These are phyloP conservation scores for Poa pratensis DNA, from an alignment of 176 grass and related monocot genomes.

Conservation along the genomic window DNA sequence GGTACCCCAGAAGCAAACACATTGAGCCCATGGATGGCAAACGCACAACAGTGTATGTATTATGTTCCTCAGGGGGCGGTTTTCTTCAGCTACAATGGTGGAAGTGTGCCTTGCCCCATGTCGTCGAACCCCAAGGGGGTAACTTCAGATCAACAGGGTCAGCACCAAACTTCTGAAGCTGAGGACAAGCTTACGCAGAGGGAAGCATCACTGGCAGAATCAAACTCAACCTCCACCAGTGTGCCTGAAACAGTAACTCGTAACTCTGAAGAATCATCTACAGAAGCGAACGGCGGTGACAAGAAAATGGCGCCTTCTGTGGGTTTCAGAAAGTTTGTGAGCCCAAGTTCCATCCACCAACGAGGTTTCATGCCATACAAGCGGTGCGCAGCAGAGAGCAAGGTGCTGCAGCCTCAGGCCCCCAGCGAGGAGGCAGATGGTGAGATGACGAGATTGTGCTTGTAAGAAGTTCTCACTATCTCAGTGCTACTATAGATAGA, in stretches of 20 bases:
- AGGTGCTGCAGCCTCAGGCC: constrained; percentile 11
- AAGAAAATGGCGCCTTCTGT: constrained; percentile 28
- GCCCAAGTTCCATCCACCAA: background rate
- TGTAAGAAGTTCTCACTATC: constrained; percentile 35
- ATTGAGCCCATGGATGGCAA: constrained; percentile 44
- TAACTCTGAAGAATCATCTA: constrained; percentile 48
- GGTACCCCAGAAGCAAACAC: constrained; percentile 19
- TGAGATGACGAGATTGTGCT: constrained; percentile 70
- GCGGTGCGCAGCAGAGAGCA: constrained; percentile 46
- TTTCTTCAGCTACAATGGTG: constrained; percentile 47
- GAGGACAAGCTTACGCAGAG: constrained; percentile 20
- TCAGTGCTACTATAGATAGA: background rate
- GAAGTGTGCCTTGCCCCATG: constrained; percentile 22
- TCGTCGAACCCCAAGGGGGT: constrained; percentile 28
- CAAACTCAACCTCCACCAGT: constrained; percentile 42
- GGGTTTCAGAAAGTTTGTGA: constrained; percentile 37
- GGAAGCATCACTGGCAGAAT: constrained; percentile 55
- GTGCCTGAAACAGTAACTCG: constrained; percentile 28
- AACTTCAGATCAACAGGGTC: constrained; percentile 15
- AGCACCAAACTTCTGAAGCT: constrained; percentile 27
- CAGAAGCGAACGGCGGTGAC: background rate
- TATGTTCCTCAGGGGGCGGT: constrained; percentile 50
- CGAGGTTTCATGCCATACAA: constrained; percentile 74
- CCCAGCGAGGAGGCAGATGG: constrained; percentile 48
- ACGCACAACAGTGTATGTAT: constrained; percentile 55